Base-by-base conservation (phyloP, 2,329 filamentous ascomycete species). In the Colletotrichum destructivum region DNA sequence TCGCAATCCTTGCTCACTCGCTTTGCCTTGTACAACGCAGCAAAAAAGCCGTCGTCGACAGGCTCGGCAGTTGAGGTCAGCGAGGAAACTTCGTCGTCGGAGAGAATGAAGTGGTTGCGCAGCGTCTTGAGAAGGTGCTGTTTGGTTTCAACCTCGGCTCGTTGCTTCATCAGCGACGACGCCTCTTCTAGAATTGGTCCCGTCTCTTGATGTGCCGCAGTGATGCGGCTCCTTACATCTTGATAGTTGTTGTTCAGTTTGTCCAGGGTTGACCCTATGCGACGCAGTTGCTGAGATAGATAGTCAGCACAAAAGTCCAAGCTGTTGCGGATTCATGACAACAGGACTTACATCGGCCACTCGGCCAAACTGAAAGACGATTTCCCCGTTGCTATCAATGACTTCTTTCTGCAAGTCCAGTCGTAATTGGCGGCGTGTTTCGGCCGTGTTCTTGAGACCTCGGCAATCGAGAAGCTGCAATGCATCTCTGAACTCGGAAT, bases 401-500 rank as follows among this genome's bases (percentile, higher is more conserved):
- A 98, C 93, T 79, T 98, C 95, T 80, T 93, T 96, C 79, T 98
- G 95, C 1, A 97, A 87, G 79, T 97, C 91, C 1, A 97, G 83
- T 18, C 95, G 91, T 18, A 98, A 83, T 70, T 94, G 92, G 7
- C 96, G 90, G 62, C 96, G 89, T 3, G 91, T 92, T 75, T 95
- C 93, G 12, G 93, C 88, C 15, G 90, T 94, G 79, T 97, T 98
- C 66, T 88, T 84, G 16, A 95, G 81, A 0, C 88, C 87, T 46
- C 93, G 89, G 61, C 89, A 84, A 81, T 98, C 96, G 23, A 98
- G 84, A 1, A 96, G 90, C 63, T 89, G 86, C 40, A 99, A 84
- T 16, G 95, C 92, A 84, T 97, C 94, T 75, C 94, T 90, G 76
- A 98, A 97, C 75, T 98, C 96, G 6, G 94, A 88, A 82, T 98